Evolutionary conservation across 495 filamentous ascomycete species (phyloP), one percentile per base, ranked within the genome.

Genomic region (Tuber borchii): DNA sequence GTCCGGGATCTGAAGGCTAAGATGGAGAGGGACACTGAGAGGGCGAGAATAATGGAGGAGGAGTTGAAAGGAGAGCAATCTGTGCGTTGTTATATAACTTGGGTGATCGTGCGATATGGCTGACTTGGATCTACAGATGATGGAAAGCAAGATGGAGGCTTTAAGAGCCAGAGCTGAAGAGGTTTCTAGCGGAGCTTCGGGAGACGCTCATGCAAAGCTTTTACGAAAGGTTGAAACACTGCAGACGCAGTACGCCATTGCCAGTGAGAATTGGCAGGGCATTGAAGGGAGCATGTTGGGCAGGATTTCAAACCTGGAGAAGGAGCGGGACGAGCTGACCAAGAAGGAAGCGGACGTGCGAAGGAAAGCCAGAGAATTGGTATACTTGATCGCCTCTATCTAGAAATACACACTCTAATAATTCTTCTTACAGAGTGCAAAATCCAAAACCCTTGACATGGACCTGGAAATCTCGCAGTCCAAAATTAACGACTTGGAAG

Each of bases 251-350:
- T 97, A 99, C 84, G 91, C 93, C 0, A 89, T 93, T 71, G 95
- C 96, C 3, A 95, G 92, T 76, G 94, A 97, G 80, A 99, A 98
- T 83, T 99, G 96, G 96, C 94, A 97, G 76, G 92, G 93, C 0
- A 92, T 98, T 70, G 95, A 99, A 79, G 88, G 92, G 19, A 94
- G 92, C 0, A 84, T 98, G 69, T 87, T 93, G 48, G 87, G 91
- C 34, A 87, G 93, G 69, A 87, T 96, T 42, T 87, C 89, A 1
- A 90, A 85, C 73, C 85, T 97, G 16, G 95, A 99, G 82, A 93
- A 90, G 81, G 96, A 99, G 81, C 86, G 94, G 69, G 95, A 98
- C 80, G 95, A 98, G 76, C 86, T 91, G 40, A 84, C 89, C n/a
- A 90, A 90, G 77, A 90, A 91, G 76, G 96, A 99, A 85, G 89